Percentiles rank a stretch among this genome's conserved stretches.
phyloP scores from a whole-genome alignment of 1,139 yeast species.

The Geotrichum restrictum region DNA sequence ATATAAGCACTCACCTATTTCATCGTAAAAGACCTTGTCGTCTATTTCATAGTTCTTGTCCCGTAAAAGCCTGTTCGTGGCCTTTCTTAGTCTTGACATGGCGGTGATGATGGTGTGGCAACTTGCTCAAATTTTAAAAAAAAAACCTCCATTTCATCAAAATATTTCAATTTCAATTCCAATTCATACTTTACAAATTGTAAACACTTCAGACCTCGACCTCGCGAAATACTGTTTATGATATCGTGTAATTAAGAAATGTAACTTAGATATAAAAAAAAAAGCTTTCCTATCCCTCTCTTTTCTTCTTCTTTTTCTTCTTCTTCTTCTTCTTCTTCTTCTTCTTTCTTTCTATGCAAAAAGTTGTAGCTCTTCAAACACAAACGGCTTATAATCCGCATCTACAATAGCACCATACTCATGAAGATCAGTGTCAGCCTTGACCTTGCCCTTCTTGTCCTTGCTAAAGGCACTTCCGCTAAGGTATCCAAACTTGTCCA shows the following conservation, averaged over 20 bases:
- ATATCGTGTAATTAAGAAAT: constrained; percentile 43
- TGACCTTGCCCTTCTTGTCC: constrained; percentile 62
- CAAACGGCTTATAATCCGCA: constrained; percentile 94
- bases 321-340: no score
- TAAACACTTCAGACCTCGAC: constrained; percentile 28
- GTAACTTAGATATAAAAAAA: no score
- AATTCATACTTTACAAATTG: no score
- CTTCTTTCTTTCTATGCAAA: constrained; percentile 14
- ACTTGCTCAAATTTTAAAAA: neutral
- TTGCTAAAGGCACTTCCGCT: constrained; percentile 80
- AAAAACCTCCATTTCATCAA: neutral
- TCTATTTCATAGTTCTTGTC: constrained; percentile 23
- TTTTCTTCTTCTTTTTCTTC: no score
- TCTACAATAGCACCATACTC: constrained; percentile 92
- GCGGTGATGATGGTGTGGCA: neutral
- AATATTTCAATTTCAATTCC: no score
- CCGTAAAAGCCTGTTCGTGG: constrained; percentile 26
- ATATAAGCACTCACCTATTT: constrained; percentile 25
- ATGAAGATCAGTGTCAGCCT: constrained; percentile 56
- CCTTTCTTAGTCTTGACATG: constrained; percentile 30
- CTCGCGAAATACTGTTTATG: constrained; percentile 23
- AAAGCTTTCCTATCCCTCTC: no score
- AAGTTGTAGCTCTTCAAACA: constrained; percentile 32
- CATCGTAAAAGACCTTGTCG: constrained; percentile 25
- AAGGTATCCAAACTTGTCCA: constrained; percentile 75